These are phyloP conservation scores for Phanerodontia chrysosporium DNA, from an alignment of 768 basidiomycete species.

Conservation along the genomic window DNA sequence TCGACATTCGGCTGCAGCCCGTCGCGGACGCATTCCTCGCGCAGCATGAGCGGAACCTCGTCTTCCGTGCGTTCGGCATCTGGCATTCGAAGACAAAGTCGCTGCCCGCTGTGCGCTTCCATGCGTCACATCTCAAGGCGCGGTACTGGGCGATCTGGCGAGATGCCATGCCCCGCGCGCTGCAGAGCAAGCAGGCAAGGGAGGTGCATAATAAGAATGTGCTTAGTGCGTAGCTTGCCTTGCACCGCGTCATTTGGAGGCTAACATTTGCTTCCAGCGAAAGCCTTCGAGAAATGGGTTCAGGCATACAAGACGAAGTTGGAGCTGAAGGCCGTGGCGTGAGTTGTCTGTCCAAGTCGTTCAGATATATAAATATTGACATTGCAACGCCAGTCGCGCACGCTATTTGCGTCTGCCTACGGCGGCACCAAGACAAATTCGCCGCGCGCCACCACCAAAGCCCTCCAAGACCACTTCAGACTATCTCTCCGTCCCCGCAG, in stretches of 20 bases:
- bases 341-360: constrained; percentile 30
- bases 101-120: constrained; percentile 75
- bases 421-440: constrained; percentile 37
- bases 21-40: constrained; percentile 57
- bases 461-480: background rate
- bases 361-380: background rate
- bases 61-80: constrained; percentile 64
- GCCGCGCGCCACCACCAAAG: constrained; percentile 18
- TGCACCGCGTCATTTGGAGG: constrained; percentile 1
- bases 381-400: constrained; percentile 57
- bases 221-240: constrained; percentile 45
- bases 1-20: constrained; percentile 59
- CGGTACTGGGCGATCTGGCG: constrained; percentile 67
- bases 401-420: constrained; percentile 75
- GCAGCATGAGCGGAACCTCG: constrained; percentile 53
- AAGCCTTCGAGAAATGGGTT: constrained; percentile 61
- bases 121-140: constrained; percentile 54
- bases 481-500: background rate
- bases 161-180: constrained; percentile 63
- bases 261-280: constrained; percentile 33
- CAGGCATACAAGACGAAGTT: constrained; percentile 64
- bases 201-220: constrained; percentile 51
- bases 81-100: constrained; percentile 83
- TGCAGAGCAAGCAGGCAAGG: constrained; percentile 62
- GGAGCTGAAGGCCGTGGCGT: constrained; percentile 81